phyloP scores from a whole-genome alignment of 495 filamentous ascomycete genomes.

The Neurospora hispaniola region DNA sequence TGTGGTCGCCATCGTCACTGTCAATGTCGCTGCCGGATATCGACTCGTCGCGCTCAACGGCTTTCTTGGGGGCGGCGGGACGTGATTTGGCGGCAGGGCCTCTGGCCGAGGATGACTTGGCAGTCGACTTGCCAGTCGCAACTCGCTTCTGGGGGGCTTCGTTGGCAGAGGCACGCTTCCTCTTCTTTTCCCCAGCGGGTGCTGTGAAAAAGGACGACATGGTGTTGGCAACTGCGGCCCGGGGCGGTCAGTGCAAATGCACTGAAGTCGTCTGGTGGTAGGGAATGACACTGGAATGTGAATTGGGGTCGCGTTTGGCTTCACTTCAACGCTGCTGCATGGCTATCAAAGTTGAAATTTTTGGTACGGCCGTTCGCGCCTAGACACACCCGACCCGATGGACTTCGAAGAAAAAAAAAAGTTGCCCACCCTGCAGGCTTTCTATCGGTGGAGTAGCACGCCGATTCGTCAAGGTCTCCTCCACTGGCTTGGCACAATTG shows the following conservation, averaged over 20 bases:
- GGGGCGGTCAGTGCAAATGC: constrained; percentile 1
- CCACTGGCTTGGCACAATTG: neutral
- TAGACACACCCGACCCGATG: neutral
- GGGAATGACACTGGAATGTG: neutral
- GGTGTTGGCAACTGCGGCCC: constrained; percentile 10
- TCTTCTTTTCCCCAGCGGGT: constrained; percentile 67
- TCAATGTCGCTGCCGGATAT: constrained; percentile 81
- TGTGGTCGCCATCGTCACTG: constrained; percentile 24
- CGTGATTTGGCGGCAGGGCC: constrained; percentile 21
- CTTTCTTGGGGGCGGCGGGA: constrained; percentile 44
- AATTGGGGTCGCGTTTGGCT: neutral
- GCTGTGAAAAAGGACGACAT: constrained; percentile 87
- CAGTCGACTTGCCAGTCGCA: constrained; percentile 24
- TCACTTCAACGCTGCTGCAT: neutral
- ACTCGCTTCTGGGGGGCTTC: constrained; percentile 37
- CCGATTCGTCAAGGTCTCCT: constrained; percentile 8
- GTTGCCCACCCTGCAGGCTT: constrained; percentile 4
- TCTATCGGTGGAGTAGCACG: constrained; percentile 16
- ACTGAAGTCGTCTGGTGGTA: neutral
- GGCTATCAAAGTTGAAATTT: neutral
- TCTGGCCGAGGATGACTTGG: constrained; percentile 36
- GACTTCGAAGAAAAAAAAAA: constrained; percentile 5
- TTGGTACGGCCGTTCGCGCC: neutral
- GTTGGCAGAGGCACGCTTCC: constrained; percentile 46
- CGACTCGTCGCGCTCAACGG: constrained; percentile 55